Evolutionary conservation across 805 yeast species (phyloP).

Genomic region (Candida sakaeoensis): DNA sequence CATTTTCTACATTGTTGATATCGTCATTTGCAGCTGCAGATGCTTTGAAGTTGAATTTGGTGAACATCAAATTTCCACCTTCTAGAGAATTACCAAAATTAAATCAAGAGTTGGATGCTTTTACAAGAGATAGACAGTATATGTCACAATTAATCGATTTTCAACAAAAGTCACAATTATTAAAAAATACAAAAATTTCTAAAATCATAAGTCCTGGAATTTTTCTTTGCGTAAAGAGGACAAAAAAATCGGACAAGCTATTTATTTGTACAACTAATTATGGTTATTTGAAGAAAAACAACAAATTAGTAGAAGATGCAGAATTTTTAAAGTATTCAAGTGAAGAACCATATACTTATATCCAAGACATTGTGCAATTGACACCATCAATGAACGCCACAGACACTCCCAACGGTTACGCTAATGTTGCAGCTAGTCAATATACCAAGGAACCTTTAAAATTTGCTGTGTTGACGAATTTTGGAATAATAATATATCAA

Average conservation of each 20-base stretch:
- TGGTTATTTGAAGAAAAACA: conserved; percentile 73
- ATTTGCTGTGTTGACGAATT: conserved; percentile 78
- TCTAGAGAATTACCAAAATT: conserved; percentile 41
- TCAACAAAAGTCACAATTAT: conserved; percentile 51
- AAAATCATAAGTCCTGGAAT: conserved; percentile 82
- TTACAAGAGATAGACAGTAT: conserved; percentile 39
- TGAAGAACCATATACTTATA: conserved; percentile 28
- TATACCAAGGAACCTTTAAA: conserved; percentile 63
- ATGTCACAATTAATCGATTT: conserved; percentile 34
- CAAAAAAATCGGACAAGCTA: conserved; percentile 44
- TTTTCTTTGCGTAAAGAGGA: conserved; percentile 62
- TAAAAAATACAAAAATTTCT: conserved; percentile 55
- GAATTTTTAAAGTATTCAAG: conserved; percentile 48
- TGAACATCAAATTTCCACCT: conserved; percentile 65
- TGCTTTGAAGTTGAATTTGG: conserved; percentile 30
- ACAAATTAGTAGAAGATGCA: conserved; percentile 74
- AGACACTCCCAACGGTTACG: conserved; percentile 73
- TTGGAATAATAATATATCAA: conserved; percentile 72
- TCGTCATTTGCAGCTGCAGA: conserved; percentile 20
- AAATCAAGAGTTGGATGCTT: conserved; percentile 40
- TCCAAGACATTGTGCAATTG: conserved; percentile 71
- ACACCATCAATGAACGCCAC: conserved; percentile 72
- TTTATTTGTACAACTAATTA: conserved; percentile 82
- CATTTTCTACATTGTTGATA: conserved; percentile 12
- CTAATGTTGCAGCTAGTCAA: conserved; percentile 84